Base-by-base conservation (phyloP, 805 yeast species). In the Tetrapisispora phaffii region DNA sequence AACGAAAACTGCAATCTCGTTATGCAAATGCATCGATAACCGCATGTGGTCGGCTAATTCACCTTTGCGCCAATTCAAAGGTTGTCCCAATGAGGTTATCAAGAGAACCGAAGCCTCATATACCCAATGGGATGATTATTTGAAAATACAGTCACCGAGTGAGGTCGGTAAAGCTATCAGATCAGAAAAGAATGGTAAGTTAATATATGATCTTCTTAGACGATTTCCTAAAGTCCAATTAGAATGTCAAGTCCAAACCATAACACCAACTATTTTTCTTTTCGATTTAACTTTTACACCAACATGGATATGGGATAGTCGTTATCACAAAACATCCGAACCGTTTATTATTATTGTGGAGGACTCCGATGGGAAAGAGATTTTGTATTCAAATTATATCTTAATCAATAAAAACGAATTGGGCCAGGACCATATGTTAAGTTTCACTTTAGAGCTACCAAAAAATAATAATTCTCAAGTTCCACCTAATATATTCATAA, bases 1-100 rank as follows among this genome's bases (percentile, higher is more conserved):
- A 13, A 70, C 95, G 0, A 75, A 73, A 51, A 48, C 65, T 1
- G 57, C 82, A 1, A 70, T 88, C 12, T 78, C 78, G 44, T 50
- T 90, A 10, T 82, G 90, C 59, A 84, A 85, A 51, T 80, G 85
- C 78, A 82, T 88, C 20, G 95, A 85, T 44, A 73, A 69, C 45
- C 67, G 95, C 42, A 72, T 85, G 67, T 94, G 99, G 99, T 58
- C 77, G 12, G 77, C 90, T 0, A 81, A 77, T 50, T 78, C 95
- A 0, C 96, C 97, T 0, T 75, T 93, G 45, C 71, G 96, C 47
- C 97, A 93, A 58, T 87, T 85, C 58, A 71, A 76, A 0, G 58
- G 64, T n/a, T 85, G 82, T 29, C 93, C 96, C 0, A 46, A 51
- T 0, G 93, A 82, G 45, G 73, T 89, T 4, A 74, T 93, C 7